Base-by-base conservation (phyloP, 306 rosid genomes). In the Fragaria iinumae region DNA sequence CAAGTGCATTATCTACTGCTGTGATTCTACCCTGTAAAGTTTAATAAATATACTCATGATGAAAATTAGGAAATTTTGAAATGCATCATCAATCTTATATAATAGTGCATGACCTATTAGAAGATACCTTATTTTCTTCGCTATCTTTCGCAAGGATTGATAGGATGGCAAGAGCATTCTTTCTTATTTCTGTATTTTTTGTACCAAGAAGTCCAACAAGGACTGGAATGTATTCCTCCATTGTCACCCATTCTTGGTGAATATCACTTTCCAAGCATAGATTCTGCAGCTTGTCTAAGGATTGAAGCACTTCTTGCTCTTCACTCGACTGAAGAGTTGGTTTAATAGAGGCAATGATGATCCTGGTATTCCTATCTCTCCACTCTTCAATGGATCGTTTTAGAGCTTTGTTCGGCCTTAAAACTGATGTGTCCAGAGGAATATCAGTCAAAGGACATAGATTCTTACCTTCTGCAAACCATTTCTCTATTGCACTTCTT, bases 361-460 rank as follows among this genome's bases (percentile, higher is more conserved):
- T 84, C 60, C 88, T 87, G 11, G 77, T 82, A 57, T 89, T 91
- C 80, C 97, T 84, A 27, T 91, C 90, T 73, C 70, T 87, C 93
- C 93, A 91, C 69, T 91, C 97, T 72, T 88, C 86, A 77, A 91
- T 91, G 27, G 92, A 89, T 79, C 74, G 87, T 44, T 69, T 80
- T 32, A 91, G 88, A 76, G 89, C 88, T 80, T 81, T 89, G 70
- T 91, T 91, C 16, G 92, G 91, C 69, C 87, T 77, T 23, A 91
- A 77, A 73, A 83, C 44, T 53, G 71, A 78, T 50, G 83, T 81
- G 76, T 89, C 88, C 76, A 89, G 50, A 63, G 88, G 87, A 63
- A 77, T 38, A 80, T 62, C 80, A 27, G 93, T 84, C 84, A 84
- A 27, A 74, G 97, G 97, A 77, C 97, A 91, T 17, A 20, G 16